phyloP scores from a whole-genome alignment of 2,329 filamentous ascomycete genomes.

The Colletotrichum abscissum region DNA sequence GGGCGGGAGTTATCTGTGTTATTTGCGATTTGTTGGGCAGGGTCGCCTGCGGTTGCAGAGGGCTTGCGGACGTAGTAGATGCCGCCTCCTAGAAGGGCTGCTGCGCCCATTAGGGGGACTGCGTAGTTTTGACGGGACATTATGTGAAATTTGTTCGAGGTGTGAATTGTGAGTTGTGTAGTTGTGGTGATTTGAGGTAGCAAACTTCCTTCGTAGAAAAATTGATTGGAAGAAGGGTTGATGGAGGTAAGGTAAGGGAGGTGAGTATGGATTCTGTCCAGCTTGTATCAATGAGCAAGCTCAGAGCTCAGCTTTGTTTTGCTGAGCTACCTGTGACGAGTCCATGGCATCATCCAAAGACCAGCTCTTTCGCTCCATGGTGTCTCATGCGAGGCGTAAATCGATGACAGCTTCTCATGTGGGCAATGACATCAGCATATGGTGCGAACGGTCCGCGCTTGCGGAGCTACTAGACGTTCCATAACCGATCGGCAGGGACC shows the following conservation, averaged over 20 bases:
- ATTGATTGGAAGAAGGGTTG: too few relatives aligned
- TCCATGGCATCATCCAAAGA: slow-evolving; percentile 31
- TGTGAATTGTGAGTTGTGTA: too few relatives aligned
- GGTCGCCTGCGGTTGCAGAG: slow-evolving; percentile 4
- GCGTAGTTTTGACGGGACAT: slow-evolving; percentile 28
- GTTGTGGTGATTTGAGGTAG: too few relatives aligned
- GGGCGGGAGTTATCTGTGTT: slow-evolving; percentile 14
- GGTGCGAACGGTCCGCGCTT: not conserved
- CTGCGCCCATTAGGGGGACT: slow-evolving; percentile 22
- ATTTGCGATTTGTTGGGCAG: slow-evolving; percentile 17
- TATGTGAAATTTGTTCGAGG: not conserved
- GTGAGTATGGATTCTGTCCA: too few relatives aligned
- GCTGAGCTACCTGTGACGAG: slow-evolving; percentile 12
- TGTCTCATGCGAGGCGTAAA: slow-evolving; percentile 13
- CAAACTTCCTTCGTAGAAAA: too few relatives aligned
- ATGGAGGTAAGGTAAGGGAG: too few relatives aligned
- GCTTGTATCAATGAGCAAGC: not conserved
- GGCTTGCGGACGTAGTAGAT: slow-evolving; percentile 31
- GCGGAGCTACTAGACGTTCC: not conserved
- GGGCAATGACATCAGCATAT: slow-evolving; percentile 35
- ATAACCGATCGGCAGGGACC: slow-evolving; percentile 27
- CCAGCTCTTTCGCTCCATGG: not conserved
- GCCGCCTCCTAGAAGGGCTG: slow-evolving; percentile 28
- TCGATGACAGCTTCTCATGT: slow-evolving; percentile 35
- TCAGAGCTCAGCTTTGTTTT: slow-evolving; percentile 6